Percentiles rank a stretch among this genome's conserved stretches.
phyloP scores from a whole-genome alignment of 352 stramenopile genomes.

The Hyaloperonospora arabidopsidis region DNA sequence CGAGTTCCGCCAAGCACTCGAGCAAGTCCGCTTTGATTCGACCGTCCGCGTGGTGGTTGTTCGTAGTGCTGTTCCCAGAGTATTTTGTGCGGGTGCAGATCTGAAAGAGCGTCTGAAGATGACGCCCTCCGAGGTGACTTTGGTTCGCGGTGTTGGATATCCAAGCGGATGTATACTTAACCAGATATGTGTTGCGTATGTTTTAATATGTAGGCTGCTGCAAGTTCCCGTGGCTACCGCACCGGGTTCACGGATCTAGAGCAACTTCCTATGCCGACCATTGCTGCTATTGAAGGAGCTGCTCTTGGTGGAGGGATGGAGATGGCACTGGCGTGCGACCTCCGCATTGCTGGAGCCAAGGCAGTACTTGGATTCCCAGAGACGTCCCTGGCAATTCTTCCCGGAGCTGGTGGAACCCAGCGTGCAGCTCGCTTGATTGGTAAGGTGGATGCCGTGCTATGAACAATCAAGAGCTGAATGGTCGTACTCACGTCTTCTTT shows the following conservation, averaged over 20 bases:
- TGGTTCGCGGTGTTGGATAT: no score
- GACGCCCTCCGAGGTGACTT: conserved; percentile 79
- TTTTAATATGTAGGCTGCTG: conserved; percentile 18
- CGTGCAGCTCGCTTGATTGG: conserved; percentile 88
- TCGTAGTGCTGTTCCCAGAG: conserved; percentile 62
- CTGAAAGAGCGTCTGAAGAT: conserved; percentile 87
- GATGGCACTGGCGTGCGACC: conserved; percentile 88
- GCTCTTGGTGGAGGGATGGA: conserved; percentile 89
- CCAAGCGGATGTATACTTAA: not conserved
- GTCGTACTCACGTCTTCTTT: not conserved
- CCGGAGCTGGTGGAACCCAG: conserved; percentile 89
- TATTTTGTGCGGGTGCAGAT: conserved; percentile 88
- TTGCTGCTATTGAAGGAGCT: conserved; percentile 87
- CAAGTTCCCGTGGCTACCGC: conserved; percentile 49
- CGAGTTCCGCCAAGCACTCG: conserved; percentile 64
- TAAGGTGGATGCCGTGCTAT: conserved; percentile 4
- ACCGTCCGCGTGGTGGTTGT: conserved; percentile 77
- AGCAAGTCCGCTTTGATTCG: conserved; percentile 55
- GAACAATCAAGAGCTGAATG: no score
- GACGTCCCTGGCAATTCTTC: conserved; percentile 89
- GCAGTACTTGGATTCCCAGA: conserved; percentile 87
- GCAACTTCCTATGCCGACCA: conserved; percentile 87
- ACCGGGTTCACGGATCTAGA: conserved; percentile 81
- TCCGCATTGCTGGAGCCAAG: conserved; percentile 83
- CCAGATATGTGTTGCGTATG: not conserved